These are phyloP conservation scores for Colletotrichum coccodes DNA, from an alignment of 2,329 filamentous ascomycete genomes.

Conservation along the genomic window DNA sequence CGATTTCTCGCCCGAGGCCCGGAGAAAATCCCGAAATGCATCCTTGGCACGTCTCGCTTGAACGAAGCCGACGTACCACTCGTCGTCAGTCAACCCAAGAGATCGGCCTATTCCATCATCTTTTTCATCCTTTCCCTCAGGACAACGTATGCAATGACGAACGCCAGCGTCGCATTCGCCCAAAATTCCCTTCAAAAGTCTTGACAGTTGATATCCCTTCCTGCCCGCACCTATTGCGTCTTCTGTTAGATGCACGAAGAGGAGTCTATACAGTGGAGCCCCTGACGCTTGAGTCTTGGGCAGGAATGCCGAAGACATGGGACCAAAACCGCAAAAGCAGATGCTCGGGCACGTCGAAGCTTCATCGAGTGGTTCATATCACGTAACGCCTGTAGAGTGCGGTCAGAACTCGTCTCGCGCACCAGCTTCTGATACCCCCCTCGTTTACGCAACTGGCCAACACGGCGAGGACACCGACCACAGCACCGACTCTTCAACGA, in stretches of 20 bases:
- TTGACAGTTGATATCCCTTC: neutral
- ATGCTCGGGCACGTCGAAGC: neutral
- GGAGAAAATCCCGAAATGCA: neutral
- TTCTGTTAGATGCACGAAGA: slow-evolving; percentile 4
- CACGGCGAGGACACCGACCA: neutral
- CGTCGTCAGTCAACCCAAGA: slow-evolving; percentile 16
- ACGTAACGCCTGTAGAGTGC: slow-evolving; percentile 8
- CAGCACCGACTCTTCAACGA: neutral
- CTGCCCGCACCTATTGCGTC: neutral
- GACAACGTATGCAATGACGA: slow-evolving; percentile 8
- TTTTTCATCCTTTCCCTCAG: neutral
- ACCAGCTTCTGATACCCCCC: neutral
- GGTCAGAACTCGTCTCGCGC: neutral
- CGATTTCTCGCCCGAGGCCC: slow-evolving; percentile 3
- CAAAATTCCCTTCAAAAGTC: neutral
- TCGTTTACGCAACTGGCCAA: neutral
- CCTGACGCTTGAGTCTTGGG: slow-evolving; percentile 5
- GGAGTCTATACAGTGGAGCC: slow-evolving; percentile 30
- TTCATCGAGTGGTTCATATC: slow-evolving; percentile 12
- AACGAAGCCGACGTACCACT: neutral
- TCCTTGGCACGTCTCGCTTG: slow-evolving; percentile 15
- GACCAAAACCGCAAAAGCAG: neutral
- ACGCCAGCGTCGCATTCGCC: neutral
- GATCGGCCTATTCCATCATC: neutral
- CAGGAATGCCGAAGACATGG: slow-evolving; percentile 20